Base-by-base conservation (phyloP, 331 rosid genomes). In the Pyrus hybrid region DNA sequence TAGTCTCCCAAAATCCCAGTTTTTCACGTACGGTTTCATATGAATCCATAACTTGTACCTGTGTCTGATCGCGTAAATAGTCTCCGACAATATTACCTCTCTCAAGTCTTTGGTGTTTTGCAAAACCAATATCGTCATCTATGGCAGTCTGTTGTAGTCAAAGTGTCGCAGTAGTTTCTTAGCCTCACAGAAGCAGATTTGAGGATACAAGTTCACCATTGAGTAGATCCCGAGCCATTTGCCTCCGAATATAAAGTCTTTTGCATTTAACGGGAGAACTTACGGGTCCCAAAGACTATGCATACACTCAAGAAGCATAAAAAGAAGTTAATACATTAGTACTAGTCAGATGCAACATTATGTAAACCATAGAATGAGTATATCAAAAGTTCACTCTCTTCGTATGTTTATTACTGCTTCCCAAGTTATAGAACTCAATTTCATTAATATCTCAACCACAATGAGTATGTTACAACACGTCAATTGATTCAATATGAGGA, bases 181-280 rank as follows among this genome's bases (percentile, higher is more conserved):
- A 90, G 80, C 96, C 96, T 91, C 9, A 80, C 73, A 28, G 79
- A 82, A 45, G 90, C 91, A 58, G 93, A 91, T 37, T 87, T 86
- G 64, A 93, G 95, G 68, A 93, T 35, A 28, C 82, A 80, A 87
- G 82, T 82, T 93, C 93, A 2, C 98, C 96, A 4, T 9, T 33
- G 37, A 93, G 80, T 28, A 93, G 95, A 76, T 85, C 88, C 41
- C 2, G 79, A 74, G 93, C 89, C 95, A 93, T 89, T 80, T 33
- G 80, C 72, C 43, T 81, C 82, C 91, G 79, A 26, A 70, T 45
- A 56, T 74, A 22, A 72, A 67, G 49, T 63, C 72, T 78, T 81
- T 35, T 72, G 37, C 80, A 45, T 41, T 5, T 22, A 69, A 26
- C 0, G 3, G 41, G 41, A 37, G 45, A 37, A 9, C 3, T 1